Conservation (phyloP, 257 asterid species). For the Hygrophila difformis region DNA sequence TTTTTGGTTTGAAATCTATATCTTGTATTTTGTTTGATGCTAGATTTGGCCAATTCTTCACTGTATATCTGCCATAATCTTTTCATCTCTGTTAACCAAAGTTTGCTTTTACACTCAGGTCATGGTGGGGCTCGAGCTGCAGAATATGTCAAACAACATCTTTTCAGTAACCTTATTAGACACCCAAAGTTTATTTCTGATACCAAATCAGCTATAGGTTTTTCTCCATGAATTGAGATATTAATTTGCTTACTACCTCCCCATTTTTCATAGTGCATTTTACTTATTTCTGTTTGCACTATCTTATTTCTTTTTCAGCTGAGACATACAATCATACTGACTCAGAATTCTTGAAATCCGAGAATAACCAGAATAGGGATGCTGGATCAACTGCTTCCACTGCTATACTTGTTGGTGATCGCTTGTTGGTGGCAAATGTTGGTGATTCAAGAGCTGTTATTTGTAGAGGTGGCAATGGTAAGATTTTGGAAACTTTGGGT, state of each 20-base stretch:
- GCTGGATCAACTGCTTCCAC: slow-evolving; percentile 99
- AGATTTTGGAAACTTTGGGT: slow-evolving; percentile 14
- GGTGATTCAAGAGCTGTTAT: slow-evolving; percentile 96
- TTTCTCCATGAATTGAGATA: slow-evolving; percentile 1
- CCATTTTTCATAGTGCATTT: not conserved
- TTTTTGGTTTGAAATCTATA: not conserved
- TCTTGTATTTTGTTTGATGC: not conserved
- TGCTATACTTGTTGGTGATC: slow-evolving; percentile 93
- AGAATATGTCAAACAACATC: slow-evolving; percentile 86
- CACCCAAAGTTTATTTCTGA: slow-evolving; percentile 94
- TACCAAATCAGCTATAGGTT: slow-evolving; percentile 89
- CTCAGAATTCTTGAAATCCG: slow-evolving; percentile 87
- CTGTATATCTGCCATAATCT: not conserved
- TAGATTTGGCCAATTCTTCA: not conserved
- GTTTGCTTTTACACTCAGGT: no score
- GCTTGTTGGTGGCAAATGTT: slow-evolving; percentile 87
- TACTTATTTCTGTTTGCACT: not conserved
- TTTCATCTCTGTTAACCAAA: no score
- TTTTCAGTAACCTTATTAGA: slow-evolving; percentile 82
- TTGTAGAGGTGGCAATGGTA: slow-evolving; percentile 85
- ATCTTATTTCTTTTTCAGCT: slow-evolving; percentile 41
- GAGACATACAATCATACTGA: slow-evolving; percentile 88
- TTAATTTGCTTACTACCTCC: not conserved
- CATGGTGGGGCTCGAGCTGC: slow-evolving; percentile 99
- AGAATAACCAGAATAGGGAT: slow-evolving; percentile 74